phyloP scores from a whole-genome alignment of 306 rosid species.

The Luffa acutangula region DNA sequence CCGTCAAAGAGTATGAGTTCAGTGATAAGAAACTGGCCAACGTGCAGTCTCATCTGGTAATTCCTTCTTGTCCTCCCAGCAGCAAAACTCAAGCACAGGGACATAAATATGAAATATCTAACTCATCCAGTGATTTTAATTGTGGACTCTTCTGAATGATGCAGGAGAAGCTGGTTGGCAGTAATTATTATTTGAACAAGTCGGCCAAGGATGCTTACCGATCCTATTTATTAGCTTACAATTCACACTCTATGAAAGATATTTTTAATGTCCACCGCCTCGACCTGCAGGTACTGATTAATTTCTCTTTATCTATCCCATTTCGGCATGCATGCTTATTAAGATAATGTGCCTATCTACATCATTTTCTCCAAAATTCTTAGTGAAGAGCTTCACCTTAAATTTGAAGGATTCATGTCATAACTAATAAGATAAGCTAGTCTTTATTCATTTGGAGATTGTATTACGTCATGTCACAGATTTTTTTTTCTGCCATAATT shows the following conservation, averaged over 20 bases:
- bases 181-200: constrained; percentile 55
- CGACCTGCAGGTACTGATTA: constrained; percentile 55
- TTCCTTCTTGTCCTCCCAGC: neutral
- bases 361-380: neutral
- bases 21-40: constrained; percentile 69
- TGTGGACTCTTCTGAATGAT: constrained; percentile 10
- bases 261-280: constrained; percentile 81
- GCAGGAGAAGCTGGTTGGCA: constrained; percentile 78
- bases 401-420: neutral
- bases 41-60: constrained; percentile 79
- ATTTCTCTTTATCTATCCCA: neutral
- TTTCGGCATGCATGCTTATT: neutral
- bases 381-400: neutral
- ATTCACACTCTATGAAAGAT: constrained; percentile 92
- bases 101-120: neutral
- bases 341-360: neutral
- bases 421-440: too few species aligned
- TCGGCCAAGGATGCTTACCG: constrained; percentile 87
- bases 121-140: neutral
- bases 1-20: constrained; percentile 61
- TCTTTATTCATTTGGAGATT: neutral
- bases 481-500: neutral
- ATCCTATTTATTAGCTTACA: constrained; percentile 68
- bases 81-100: neutral
- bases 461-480: neutral